Conservation (phyloP, 2,329 filamentous ascomycete genomes). For the Colletotrichum sp. region DNA sequence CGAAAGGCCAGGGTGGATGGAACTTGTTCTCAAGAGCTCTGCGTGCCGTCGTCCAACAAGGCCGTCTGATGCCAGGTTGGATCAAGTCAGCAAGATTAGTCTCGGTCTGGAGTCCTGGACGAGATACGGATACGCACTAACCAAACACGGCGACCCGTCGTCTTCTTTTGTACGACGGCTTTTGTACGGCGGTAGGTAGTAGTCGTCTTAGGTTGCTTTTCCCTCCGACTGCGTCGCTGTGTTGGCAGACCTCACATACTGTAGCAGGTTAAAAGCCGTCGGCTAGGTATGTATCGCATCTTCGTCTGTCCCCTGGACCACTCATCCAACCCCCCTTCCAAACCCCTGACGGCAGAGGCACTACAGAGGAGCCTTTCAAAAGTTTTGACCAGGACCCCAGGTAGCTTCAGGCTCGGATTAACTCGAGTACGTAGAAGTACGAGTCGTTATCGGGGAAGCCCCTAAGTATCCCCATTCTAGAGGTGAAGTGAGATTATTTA, state of each 20-base stretch:
- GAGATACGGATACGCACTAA: background rate
- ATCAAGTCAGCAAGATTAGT: background rate
- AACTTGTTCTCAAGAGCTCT: background rate
- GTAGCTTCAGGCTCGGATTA: too few relatives aligned
- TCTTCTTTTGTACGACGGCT: background rate
- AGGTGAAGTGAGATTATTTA: too few relatives aligned
- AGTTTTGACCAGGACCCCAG: too few relatives aligned
- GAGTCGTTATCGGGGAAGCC: too few relatives aligned
- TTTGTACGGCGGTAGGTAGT: background rate
- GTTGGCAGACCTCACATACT: background rate
- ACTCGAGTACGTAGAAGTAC: too few relatives aligned
- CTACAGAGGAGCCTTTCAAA: too few relatives aligned
- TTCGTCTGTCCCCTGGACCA: background rate
- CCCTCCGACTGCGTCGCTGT: background rate
- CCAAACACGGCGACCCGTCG: background rate
- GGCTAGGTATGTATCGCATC: background rate
- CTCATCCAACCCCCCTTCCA: background rate
- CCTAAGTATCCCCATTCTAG: too few relatives aligned
- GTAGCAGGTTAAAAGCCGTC: background rate
- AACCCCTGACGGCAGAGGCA: background rate
- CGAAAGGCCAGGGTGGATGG: background rate
- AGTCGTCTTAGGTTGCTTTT: constrained; percentile 7
- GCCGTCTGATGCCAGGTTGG: background rate
- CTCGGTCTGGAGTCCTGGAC: background rate
- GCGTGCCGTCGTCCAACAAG: background rate